Percentiles rank a stretch among this genome's conserved stretches.
Evolutionary conservation across 768 basidiomycete species (phyloP).

Genomic region (Russula sp.): DNA sequence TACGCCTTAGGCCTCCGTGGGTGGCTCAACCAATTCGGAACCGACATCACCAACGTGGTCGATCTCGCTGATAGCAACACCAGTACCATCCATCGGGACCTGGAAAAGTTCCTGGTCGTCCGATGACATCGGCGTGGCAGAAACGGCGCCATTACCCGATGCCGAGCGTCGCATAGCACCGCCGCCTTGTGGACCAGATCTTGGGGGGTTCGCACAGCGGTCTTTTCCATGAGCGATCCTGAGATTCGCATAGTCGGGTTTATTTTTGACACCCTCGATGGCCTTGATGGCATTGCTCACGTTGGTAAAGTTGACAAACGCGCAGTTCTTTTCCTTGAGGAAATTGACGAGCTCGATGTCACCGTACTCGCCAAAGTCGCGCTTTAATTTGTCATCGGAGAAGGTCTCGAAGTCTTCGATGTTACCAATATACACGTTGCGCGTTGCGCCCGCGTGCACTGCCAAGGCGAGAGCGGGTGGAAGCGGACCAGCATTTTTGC

Average conservation of each 20-base stretch:
- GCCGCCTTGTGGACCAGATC: conserved; percentile 72
- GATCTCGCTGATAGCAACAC: conserved; percentile 4
- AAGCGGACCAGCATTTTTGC: conserved; percentile 88
- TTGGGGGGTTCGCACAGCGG: conserved; percentile 87
- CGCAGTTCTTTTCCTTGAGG: conserved; percentile 93
- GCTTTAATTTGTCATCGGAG: conserved; percentile 80
- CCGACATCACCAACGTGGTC: conserved; percentile 4
- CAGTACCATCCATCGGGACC: conserved; percentile 5
- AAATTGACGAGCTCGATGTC: conserved; percentile 97
- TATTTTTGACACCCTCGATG: conserved; percentile 91
- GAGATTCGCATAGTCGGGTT: conserved; percentile 82
- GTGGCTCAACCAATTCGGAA: conserved; percentile 11
- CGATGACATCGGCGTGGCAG: not conserved
- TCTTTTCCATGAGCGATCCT: conserved; percentile 95
- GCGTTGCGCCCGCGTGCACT: conserved; percentile 86
- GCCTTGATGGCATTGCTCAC: conserved; percentile 95
- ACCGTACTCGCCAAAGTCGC: conserved; percentile 93
- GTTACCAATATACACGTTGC: conserved; percentile 95
- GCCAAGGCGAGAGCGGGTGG: conserved; percentile 78
- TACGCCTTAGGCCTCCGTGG: conserved; percentile 5
- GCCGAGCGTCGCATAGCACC: conserved; percentile 42
- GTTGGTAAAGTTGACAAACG: conserved; percentile 94
- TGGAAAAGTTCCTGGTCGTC: conserved; percentile 19
- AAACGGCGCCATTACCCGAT: conserved; percentile 32
- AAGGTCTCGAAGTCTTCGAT: conserved; percentile 94